These are phyloP conservation scores for Amorphotheca resinae DNA, from an alignment of 495 filamentous ascomycete genomes.

Conservation along the genomic window DNA sequence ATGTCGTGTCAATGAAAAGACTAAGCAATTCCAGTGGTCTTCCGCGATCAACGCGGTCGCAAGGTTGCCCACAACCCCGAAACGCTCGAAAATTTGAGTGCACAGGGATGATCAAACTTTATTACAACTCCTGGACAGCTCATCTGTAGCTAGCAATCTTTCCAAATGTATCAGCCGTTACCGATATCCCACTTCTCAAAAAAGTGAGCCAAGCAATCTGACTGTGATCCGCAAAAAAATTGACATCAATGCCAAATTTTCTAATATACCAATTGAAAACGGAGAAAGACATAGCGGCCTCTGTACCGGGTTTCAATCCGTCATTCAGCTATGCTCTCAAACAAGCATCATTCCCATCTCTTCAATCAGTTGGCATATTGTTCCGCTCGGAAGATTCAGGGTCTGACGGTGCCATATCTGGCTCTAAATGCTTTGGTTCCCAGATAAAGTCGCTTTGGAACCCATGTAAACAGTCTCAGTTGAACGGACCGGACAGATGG, in stretches of 20 bases:
- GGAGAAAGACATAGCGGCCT: too few species aligned
- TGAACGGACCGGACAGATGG: too few species aligned
- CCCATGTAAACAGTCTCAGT: too few species aligned
- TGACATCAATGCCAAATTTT: slow-evolving; percentile 47
- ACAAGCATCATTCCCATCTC: too few species aligned
- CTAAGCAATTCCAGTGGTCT: slow-evolving; percentile 3
- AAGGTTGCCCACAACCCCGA: slow-evolving; percentile 27
- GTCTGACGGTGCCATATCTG: too few species aligned
- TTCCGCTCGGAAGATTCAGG: too few species aligned
- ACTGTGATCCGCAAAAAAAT: slow-evolving; percentile 47
- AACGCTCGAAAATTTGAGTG: slow-evolving; percentile 21
- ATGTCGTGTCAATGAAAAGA: background rate
- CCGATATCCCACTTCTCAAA: slow-evolving; percentile 44
- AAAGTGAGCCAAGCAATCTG: slow-evolving; percentile 46
- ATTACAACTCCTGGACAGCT: background rate
- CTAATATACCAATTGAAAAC: slow-evolving; percentile 49
- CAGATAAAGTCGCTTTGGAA: too few species aligned
- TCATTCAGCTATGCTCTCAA: too few species aligned
- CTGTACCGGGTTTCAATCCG: too few species aligned
- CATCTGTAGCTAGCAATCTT: slow-evolving; percentile 30
- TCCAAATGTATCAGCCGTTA: slow-evolving; percentile 41
- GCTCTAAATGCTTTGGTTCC: too few species aligned
- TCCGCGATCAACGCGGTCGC: slow-evolving; percentile 29
- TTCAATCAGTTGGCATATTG: too few species aligned
- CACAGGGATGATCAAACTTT: slow-evolving; percentile 1